Percentiles rank a stretch among this genome's conserved stretches.
Evolutionary conservation across 495 filamentous ascomycete genomes (phyloP).

Genomic region (Penicillium pancosmium): DNA sequence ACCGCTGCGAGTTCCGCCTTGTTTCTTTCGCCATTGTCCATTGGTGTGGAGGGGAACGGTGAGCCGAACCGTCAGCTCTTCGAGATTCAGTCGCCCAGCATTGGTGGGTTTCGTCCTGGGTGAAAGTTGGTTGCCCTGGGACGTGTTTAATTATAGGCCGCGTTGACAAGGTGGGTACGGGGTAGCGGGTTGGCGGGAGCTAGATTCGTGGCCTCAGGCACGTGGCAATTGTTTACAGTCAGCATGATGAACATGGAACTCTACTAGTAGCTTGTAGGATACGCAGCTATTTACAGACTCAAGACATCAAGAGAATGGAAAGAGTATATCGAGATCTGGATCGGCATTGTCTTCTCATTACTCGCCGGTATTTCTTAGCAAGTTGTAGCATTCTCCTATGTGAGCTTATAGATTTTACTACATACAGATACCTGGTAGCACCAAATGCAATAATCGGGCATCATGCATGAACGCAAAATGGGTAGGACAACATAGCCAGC

Average conservation of each 20-base stretch:
- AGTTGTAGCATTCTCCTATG: conserved; percentile 6
- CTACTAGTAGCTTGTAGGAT: too few species aligned
- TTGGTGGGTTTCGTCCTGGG: conserved; percentile 4
- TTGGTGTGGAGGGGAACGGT: conserved; percentile 26
- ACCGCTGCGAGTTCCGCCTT: conserved; percentile 31
- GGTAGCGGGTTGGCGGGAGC: too few species aligned
- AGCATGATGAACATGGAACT: too few species aligned
- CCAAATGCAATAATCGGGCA: conserved; percentile 12
- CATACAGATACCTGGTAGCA: conserved; percentile 16
- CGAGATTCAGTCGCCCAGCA: conserved; percentile 27
- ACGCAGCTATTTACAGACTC: too few species aligned
- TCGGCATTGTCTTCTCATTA: background rate
- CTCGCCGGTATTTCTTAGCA: background rate
- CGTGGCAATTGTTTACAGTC: too few species aligned
- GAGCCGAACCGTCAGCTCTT: conserved; percentile 25
- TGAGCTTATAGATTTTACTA: conserved; percentile 12
- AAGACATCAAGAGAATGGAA: too few species aligned
- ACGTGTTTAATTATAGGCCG: conserved; percentile 3
- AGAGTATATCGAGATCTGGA: too few species aligned
- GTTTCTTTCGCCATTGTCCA: conserved; percentile 41
- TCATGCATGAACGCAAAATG: conserved; percentile 14
- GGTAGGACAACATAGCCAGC: conserved; percentile 13
- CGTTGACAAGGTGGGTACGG: background rate
- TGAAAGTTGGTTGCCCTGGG: conserved; percentile 4
- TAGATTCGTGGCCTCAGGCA: too few species aligned